Conservation (phyloP, 768 basidiomycete species). For the Boletus vermiculosoides region DNA sequence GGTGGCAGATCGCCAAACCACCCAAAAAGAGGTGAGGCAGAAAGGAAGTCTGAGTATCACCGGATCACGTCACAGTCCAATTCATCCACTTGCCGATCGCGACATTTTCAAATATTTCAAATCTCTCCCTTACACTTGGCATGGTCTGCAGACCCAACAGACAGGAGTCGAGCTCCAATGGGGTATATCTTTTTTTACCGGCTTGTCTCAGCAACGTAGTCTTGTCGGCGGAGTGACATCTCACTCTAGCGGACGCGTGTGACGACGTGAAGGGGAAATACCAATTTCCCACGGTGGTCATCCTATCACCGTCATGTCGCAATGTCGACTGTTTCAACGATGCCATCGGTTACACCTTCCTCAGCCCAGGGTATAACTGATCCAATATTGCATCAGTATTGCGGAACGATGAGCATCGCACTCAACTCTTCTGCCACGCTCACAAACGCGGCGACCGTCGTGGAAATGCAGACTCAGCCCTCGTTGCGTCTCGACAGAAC, state of each 20-base stretch:
- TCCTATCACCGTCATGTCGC: not conserved
- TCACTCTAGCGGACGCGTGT: not conserved
- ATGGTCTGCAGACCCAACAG: not conserved
- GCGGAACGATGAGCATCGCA: not conserved
- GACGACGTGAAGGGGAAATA: not conserved
- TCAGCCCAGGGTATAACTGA: not conserved
- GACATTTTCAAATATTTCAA: conserved; percentile 22
- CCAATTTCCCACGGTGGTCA: not conserved
- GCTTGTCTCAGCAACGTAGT: not conserved
- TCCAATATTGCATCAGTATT: not conserved
- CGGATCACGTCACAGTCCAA: conserved; percentile 35
- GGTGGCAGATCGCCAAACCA: conserved; percentile 26
- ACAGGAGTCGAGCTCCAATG: not conserved
- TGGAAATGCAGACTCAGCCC: not conserved
- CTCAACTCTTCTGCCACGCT: not conserved
- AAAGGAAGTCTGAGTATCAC: conserved; percentile 7
- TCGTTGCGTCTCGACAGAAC: no score
- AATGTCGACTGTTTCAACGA: not conserved
- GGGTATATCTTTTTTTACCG: not conserved
- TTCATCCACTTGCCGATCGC: conserved; percentile 33
- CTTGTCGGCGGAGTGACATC: not conserved
- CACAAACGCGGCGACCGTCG: not conserved
- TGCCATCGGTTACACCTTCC: not conserved
- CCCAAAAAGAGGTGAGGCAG: conserved; percentile 13
- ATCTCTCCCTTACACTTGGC: not conserved